Evolutionary conservation across 371 early-diverging fungal species (phyloP).

Genomic region (Haplosporangium sp.): DNA sequence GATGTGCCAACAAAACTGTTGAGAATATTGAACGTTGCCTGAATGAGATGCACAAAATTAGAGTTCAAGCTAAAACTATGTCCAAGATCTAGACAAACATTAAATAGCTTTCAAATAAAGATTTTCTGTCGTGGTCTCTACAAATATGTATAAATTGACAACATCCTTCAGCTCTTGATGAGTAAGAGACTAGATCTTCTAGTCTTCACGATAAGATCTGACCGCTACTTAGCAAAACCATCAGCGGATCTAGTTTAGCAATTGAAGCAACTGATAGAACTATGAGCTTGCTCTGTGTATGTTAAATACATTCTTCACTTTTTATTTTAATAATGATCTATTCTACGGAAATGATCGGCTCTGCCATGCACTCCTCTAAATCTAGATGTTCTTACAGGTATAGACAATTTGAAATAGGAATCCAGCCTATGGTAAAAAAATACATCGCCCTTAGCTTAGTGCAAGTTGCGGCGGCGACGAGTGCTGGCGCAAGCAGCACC

Average conservation of each 20-base stretch:
- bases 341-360: neutral
- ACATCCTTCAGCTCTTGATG: no score
- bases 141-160: no score
- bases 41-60: constrained; percentile 4
- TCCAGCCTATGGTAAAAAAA: constrained; percentile 3
- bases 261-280: no score
- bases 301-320: neutral
- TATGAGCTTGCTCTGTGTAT: no score
- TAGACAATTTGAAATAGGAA: neutral
- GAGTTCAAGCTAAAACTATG: constrained; percentile 20
- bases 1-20: constrained; percentile 68
- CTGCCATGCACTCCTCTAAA: constrained; percentile 3
- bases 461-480: constrained; percentile 40
- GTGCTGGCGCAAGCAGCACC: constrained; percentile 44
- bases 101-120: neutral
- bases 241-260: no score
- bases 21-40: constrained; percentile 58
- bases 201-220: no score
- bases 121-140: no score
- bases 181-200: no score
- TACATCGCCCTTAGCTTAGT: neutral
- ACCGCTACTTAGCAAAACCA: no score
- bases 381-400: neutral
- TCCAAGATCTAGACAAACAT: constrained; percentile 27
- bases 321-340: neutral